Conservation (phyloP, 805 yeast species). For the Candida dendrica region DNA sequence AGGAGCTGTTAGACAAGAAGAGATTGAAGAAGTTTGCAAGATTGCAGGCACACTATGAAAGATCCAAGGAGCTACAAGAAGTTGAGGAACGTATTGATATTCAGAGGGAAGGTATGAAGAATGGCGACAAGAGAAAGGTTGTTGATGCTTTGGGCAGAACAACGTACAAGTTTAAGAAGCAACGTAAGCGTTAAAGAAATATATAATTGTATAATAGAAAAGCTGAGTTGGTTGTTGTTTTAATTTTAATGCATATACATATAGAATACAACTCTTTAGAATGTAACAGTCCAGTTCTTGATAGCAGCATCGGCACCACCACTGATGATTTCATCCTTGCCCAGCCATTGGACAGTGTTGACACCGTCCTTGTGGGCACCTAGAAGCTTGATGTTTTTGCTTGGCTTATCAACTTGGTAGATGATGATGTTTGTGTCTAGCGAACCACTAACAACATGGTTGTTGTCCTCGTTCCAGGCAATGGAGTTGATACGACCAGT, state of each 20-base stretch:
- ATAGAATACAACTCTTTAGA: slow-evolving; percentile 2
- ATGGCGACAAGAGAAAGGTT: slow-evolving; percentile 78
- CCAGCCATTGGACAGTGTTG: slow-evolving; percentile 61
- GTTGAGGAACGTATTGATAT: slow-evolving; percentile 68
- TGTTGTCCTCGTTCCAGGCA: slow-evolving; percentile 71
- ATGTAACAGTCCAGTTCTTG: slow-evolving; percentile 54
- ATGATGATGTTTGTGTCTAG: slow-evolving; percentile 76
- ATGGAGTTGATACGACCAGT: slow-evolving; percentile 74
- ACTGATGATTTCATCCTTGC: slow-evolving; percentile 44
- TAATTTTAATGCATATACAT: neutral
- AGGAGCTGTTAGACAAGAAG: slow-evolving; percentile 39
- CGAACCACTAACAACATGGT: slow-evolving; percentile 70
- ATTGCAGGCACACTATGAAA: slow-evolving; percentile 57
- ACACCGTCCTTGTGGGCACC: slow-evolving; percentile 91
- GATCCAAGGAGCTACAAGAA: slow-evolving; percentile 58
- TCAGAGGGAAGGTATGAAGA: slow-evolving; percentile 85
- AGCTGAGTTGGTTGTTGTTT: neutral
- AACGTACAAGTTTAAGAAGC: slow-evolving; percentile 78
- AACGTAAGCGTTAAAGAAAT: slow-evolving; percentile 44
- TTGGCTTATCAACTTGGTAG: slow-evolving; percentile 74
- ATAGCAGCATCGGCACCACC: slow-evolving; percentile 80
- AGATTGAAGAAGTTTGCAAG: slow-evolving; percentile 54
- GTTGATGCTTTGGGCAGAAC: slow-evolving; percentile 59
- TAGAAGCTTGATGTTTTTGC: slow-evolving; percentile 62
- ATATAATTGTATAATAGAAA: neutral